phyloP scores from a whole-genome alignment of 768 basidiomycete species.

The Suillus brevipes region DNA sequence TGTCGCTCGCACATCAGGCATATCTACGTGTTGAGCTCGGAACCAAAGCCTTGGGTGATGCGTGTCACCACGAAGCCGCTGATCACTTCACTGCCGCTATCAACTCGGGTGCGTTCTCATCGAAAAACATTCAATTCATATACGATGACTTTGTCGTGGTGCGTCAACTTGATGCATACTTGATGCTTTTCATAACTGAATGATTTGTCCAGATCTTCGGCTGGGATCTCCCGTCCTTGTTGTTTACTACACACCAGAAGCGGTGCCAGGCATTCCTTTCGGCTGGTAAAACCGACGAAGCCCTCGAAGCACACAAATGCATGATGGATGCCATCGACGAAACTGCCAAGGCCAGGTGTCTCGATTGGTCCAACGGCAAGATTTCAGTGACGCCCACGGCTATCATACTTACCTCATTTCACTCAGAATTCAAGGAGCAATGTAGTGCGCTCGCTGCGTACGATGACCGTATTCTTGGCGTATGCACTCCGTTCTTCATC shows the following conservation, averaged over 20 bases:
- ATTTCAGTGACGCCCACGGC: not conserved
- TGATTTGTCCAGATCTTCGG: not conserved
- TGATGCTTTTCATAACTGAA: not conserved
- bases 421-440: not conserved
- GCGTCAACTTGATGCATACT: not conserved
- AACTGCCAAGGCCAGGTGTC: not conserved
- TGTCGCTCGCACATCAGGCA: not conserved
- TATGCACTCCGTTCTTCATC: not conserved
- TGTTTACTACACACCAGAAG: too few relatives aligned
- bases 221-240: too few relatives aligned
- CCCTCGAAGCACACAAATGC: not conserved
- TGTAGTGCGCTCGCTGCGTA: not conserved
- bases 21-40: not conserved
- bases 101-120: not conserved
- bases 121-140: not conserved
- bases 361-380: not conserved
- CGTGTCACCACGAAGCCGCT: not conserved
- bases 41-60: not conserved
- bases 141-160: not conserved
- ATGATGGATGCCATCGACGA: not conserved
- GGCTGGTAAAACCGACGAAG: not conserved
- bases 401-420: not conserved
- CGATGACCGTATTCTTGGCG: not conserved
- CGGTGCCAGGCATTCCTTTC: too few relatives aligned
- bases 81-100: not conserved